Evolutionary conservation across 441 rosid genomes (phyloP), one percentile per base, ranked within the genome.

Genomic region (Pelargonium citronellum): DNA sequence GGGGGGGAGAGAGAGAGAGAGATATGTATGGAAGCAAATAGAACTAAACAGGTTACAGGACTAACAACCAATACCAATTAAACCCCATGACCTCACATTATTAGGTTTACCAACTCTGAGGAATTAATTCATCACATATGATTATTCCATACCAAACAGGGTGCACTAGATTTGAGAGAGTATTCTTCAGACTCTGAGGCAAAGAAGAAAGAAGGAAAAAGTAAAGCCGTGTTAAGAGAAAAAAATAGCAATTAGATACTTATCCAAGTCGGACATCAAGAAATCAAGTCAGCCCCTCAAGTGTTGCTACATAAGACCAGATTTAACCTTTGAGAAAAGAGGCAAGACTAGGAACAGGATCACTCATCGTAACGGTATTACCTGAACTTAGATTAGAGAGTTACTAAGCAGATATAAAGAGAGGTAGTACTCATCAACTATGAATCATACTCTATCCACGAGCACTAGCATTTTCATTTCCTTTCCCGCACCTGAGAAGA

Each of bases 311-410:
- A 22, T 22, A 22, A 22, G 24, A 22, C 24, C 24, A 22, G 24
- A 22, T 22, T 22, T 22, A 22, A 1, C n/a, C 24, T 22, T 22
- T 22, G 24, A 22, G 24, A 22, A 22, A 22, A 22, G 24, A 22
- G 24, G 24, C 24, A 22, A 22, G 24, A 22, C 24, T 22, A 22
- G 24, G 24, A 22, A 22, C 24, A 22, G 24, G 2, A 2, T 11
- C 60, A 67, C 17, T 13, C 7, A 13, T 13, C 16, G 19, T n/a
- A 55, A n/a, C 51, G 41, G 62, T 71, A 66, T 37, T 74, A 69
- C 76, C 74, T 74, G 69, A 65, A 55, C 67, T 58, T 51, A 69
- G 67, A 43, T 43, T 69, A 61, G 13, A 39, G 55, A 55, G 75
- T 55, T 16, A 55, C n/a, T 55, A n/a, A 55, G 22, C 6, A 55